Percentiles rank a stretch among this genome's conserved stretches.
Evolutionary conservation across 192 early-diverging fungal genomes (phyloP).

Genomic region (Coemansia sp.): DNA sequence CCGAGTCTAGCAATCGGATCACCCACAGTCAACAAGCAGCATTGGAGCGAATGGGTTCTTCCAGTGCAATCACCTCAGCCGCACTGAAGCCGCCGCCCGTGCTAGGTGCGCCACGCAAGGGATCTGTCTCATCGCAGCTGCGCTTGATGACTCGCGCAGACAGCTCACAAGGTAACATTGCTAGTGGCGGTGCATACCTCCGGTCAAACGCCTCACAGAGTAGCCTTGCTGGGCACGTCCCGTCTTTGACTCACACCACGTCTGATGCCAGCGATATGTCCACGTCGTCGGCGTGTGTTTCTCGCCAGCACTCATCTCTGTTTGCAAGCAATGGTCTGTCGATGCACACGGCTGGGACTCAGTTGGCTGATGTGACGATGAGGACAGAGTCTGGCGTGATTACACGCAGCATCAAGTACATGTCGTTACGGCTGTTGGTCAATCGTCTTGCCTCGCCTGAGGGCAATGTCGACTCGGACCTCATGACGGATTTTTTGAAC

Average conservation of each 20-base stretch:
- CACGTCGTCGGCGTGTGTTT: background rate
- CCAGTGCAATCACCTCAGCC: slow-evolving; percentile 18
- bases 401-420: slow-evolving; percentile 51
- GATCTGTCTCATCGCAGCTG: slow-evolving; percentile 52
- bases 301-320: slow-evolving; percentile 1
- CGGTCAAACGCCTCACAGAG: slow-evolving; percentile 24
- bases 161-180: slow-evolving; percentile 12
- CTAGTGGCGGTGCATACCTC: slow-evolving; percentile 3
- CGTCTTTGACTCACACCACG: slow-evolving; percentile 21
- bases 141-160: slow-evolving; percentile 48
- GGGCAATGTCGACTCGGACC: slow-evolving; percentile 61
- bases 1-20: slow-evolving; percentile 3
- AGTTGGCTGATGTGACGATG: slow-evolving; percentile 53
- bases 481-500: slow-evolving; percentile 64
- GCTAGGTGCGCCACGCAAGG: slow-evolving; percentile 31
- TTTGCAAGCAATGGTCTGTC: slow-evolving; percentile 18
- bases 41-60: slow-evolving; percentile 41
- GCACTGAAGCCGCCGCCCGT: slow-evolving; percentile 14
- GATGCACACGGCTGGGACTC: slow-evolving; percentile 23
- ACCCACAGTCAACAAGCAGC: background rate
- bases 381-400: slow-evolving; percentile 48
- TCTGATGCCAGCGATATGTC: slow-evolving; percentile 37
- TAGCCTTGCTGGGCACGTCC: slow-evolving; percentile 21
- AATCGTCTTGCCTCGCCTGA: slow-evolving; percentile 56
- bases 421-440: slow-evolving; percentile 54